Evolutionary conservation across 148 eudicot genomes (phyloP), one percentile per base, ranked within the genome.

Genomic region (Dysphania ambrosioides): DNA sequence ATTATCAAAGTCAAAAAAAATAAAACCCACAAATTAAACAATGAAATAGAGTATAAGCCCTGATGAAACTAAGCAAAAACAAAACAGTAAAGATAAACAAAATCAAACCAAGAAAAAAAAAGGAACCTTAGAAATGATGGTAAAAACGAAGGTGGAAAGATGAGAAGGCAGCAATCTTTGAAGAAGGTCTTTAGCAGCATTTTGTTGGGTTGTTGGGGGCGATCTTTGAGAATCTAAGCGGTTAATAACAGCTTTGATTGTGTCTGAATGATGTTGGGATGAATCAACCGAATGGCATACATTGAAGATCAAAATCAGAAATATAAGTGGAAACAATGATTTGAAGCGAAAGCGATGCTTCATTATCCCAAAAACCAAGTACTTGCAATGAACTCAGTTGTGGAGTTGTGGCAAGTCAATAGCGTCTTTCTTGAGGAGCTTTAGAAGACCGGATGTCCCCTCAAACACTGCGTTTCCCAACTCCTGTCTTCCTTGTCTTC

Each of bases 101-200:
- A 32, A 31, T 16, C 40, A 35, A 64, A 64, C 41, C 68, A 42
- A 61, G 36, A 13, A 61, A 65, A 41, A 13, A 8, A 59, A 27
- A 27, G 21, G 23, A 12, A 93, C 97, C 96, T 87, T 86, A 27
- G 91, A 49, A 71, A 90, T 77, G 49, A 93, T 93, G 65, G 83
- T 70, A 81, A 93, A 89, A 29, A 83, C 73, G 75, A 93, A 93
- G 71, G 85, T 83, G 72, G 86, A 86, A 42, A 83, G 81, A 71
- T 93, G 90, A 81, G 89, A 77, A 23, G 97, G 97, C 72, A 93
- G 84, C 69, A 90, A 72, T 68, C 97, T 88, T n/a, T 64, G 85
- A 73, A 93, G 90, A 83, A 93, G 79, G 62, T 82, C 90, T 74
- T 75, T 78, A 29, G 88, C 89, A 53, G 97, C 97, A 64, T 82